Evolutionary conservation across 2,329 filamentous ascomycete species (phyloP), one percentile per base, ranked within the genome.

Genomic region (Fonsecaea monophora): DNA sequence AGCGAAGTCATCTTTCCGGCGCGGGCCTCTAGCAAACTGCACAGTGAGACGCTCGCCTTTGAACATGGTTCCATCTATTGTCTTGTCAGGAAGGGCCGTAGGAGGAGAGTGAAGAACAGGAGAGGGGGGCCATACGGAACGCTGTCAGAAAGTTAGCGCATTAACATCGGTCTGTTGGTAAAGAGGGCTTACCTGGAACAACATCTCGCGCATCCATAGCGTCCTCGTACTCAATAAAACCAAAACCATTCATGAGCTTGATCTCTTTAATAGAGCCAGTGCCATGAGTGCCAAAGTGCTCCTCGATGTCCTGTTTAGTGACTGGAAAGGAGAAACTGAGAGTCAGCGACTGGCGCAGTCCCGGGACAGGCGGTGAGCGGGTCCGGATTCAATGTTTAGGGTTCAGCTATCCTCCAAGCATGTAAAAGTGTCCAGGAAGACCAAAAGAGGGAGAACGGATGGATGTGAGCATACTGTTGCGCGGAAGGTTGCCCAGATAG

Each of bases 161-260:
- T 45, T 25, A 15, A 6, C 48, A 40, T 8, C 18, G 25, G 60
- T 25, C 38, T 18, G n/a, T 45, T 15, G 35, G 12, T 67, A 60
- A 66, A 68, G 34, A 40, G 2, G 54, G 77, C 90, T 84, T 87
- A 97, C 95, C 94, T 81, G 95, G 95, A 77, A 99, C 95, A 72
- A 99, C 94, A 83, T 99, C 95, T 78, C 94, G 91, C 74, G 95
- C 95, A 83, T 99, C 95, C 91, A 97, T 92, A 66, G 93, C 89
- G 83, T 98, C 95, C 82, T 97, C 96, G 82, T 98, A 99, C 82
- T 99, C 95, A 79, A 99, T 97, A 85, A 99, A 99, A 79, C 95
- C 95, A 78, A 99, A 99, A 77, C 95, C 95, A 79, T 97, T 98
- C 95, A 99, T 99, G 71, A 99, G 89, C 85, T 99, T 99, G 84